Conservation (phyloP, 345 rosid genomes). For the Eucalyptus tenuipes region DNA sequence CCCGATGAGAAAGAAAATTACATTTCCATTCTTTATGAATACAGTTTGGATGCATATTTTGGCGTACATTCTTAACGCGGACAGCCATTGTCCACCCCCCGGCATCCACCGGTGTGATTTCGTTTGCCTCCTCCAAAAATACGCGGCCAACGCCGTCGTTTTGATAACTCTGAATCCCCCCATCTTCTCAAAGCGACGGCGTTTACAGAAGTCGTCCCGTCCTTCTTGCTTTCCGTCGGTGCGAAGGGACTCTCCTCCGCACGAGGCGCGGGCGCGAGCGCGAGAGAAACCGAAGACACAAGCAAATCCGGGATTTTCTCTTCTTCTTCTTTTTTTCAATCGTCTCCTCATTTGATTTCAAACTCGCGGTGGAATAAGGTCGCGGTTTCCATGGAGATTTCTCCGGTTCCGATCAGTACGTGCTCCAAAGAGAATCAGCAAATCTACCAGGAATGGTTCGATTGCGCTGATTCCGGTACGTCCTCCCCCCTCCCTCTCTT, state of each 20-base stretch:
- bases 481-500: background rate
- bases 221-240: background rate
- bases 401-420: slow-evolving; percentile 40
- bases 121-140: background rate
- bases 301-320: too few relatives aligned
- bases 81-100: background rate
- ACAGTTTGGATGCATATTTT: background rate
- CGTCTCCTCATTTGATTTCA: background rate
- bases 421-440: slow-evolving; percentile 72
- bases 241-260: background rate
- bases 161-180: background rate
- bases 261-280: background rate
- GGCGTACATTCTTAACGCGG: background rate
- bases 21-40: too few relatives aligned
- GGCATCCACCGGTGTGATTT: background rate
- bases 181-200: background rate
- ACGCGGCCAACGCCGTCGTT: background rate
- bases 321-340: fast-evolving
- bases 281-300: background rate
- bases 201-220: background rate
- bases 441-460: slow-evolving; percentile 87
- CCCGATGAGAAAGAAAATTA: too few relatives aligned
- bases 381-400: slow-evolving; percentile 48
- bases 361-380: background rate
- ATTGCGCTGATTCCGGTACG: slow-evolving; percentile 72